A percentile compares a stretch with the other conserved stretches of the same genome.
Evolutionary conservation across 495 filamentous ascomycete genomes (phyloP).

Genomic region (Podospora anserina): DNA sequence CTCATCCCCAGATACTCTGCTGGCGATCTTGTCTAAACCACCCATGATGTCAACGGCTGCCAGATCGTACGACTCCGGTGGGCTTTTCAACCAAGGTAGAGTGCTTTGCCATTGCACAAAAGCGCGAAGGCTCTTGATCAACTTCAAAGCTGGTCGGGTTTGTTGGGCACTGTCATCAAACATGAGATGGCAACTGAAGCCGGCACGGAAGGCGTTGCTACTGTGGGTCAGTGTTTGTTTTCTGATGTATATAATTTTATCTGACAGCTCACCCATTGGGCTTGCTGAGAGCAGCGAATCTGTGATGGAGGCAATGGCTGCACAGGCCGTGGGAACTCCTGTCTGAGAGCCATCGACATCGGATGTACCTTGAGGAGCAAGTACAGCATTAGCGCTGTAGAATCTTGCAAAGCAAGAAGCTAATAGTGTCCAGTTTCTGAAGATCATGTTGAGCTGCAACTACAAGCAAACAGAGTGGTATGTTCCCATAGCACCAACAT

Average conservation of each 20-base stretch:
- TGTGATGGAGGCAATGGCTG: conserved; percentile 23
- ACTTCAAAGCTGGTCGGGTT: conserved; percentile 25
- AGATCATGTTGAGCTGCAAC: background rate
- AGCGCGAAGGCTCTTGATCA: conserved; percentile 36
- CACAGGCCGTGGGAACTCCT: conserved; percentile 29
- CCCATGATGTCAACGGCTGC: conserved; percentile 40
- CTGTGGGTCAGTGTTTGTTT: background rate
- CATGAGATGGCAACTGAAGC: conserved; percentile 31
- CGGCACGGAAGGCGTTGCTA: conserved; percentile 28
- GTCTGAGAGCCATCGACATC: conserved; percentile 4
- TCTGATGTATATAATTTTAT: background rate
- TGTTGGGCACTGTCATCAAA: conserved; percentile 34
- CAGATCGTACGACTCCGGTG: conserved; percentile 39
- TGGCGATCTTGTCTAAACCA: conserved; percentile 36
- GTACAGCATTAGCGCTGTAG: background rate
- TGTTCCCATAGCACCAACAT: background rate
- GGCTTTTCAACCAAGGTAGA: conserved; percentile 43
- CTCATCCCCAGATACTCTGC: conserved; percentile 23
- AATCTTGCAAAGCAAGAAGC: background rate
- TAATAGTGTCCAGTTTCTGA: background rate
- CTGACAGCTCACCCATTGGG: conserved; percentile 20
- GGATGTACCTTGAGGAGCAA: conserved; percentile 21
- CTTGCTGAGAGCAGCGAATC: conserved; percentile 22
- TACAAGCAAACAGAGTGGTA: background rate
- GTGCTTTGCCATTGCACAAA: conserved; percentile 41